phyloP scores from a whole-genome alignment of 2,329 filamentous ascomycete genomes.

The Teratosphaeria pseudoeucalypti region DNA sequence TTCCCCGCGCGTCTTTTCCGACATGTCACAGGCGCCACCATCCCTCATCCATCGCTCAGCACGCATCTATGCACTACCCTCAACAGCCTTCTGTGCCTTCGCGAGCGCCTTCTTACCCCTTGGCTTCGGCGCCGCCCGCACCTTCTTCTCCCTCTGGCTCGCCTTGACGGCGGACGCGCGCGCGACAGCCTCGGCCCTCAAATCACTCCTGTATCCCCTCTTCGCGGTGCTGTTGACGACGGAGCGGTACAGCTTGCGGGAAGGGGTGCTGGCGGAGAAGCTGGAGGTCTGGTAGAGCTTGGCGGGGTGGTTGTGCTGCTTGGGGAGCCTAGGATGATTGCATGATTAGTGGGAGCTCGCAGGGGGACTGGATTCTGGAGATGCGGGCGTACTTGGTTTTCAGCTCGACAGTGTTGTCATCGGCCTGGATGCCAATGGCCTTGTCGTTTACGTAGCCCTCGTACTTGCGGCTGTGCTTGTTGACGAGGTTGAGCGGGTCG shows the following conservation, averaged over 20 bases:
- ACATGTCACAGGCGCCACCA: background rate
- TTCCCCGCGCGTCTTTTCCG: background rate
- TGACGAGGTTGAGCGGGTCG: constrained; percentile 86
- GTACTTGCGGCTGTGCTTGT: constrained; percentile 88
- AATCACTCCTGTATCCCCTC: constrained; percentile 61
- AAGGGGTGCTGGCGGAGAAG: constrained; percentile 62
- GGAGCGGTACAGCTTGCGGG: constrained; percentile 80
- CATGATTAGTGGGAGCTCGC: too few relatives aligned
- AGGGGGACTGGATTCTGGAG: too few relatives aligned
- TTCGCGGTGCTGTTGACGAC: constrained; percentile 76
- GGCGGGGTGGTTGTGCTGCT: constrained; percentile 62
- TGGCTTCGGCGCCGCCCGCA: constrained; percentile 51
- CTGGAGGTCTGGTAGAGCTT: constrained; percentile 50
- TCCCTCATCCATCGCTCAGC: background rate
- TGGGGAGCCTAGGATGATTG: constrained; percentile 58
- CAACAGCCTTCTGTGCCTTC: constrained; percentile 18
- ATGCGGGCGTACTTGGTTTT: constrained; percentile 60
- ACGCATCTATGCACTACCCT: constrained; percentile 4
- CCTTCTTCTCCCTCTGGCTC: constrained; percentile 64
- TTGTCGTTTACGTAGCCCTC: constrained; percentile 89
- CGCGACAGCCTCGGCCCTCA: constrained; percentile 57
- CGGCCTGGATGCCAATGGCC: constrained; percentile 72
- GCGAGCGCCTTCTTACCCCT: constrained; percentile 22
- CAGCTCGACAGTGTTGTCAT: constrained; percentile 72
- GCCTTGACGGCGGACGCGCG: constrained; percentile 68